Evolutionary conservation across 2,329 filamentous ascomycete species (phyloP).

Genomic region (Alternaria infectoria): DNA sequence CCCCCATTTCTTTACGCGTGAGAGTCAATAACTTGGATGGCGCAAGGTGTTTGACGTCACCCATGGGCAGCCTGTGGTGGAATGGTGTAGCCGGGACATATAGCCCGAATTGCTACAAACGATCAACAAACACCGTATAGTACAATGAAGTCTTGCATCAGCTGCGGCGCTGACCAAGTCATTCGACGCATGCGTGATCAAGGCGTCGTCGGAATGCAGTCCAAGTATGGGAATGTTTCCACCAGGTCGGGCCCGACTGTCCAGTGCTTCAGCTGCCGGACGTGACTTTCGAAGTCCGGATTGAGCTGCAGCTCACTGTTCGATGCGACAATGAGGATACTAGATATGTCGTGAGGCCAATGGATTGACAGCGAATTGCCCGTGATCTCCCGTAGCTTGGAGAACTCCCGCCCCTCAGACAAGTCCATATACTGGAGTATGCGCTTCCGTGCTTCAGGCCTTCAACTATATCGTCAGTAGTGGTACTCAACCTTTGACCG

Average conservation of each 20-base stretch:
- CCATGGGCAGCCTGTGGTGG: not conserved
- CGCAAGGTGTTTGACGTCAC: not conserved
- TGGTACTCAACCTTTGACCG: not conserved
- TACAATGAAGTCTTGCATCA: not conserved
- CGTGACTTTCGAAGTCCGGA: not conserved
- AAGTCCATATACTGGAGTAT: not conserved
- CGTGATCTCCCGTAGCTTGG: not conserved
- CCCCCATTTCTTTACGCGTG: not conserved
- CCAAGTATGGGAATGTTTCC: not conserved
- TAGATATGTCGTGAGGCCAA: conserved; percentile 7
- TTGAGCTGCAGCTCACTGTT: not conserved
- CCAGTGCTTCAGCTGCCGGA: not conserved
- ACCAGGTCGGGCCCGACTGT: not conserved
- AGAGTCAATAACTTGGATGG: not conserved
- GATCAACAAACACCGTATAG: not conserved
- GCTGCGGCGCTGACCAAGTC: not conserved
- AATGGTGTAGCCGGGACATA: not conserved
- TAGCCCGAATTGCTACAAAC: not conserved
- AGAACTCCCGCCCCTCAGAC: conserved; percentile 9
- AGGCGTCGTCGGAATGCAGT: not conserved
- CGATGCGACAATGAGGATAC: not conserved
- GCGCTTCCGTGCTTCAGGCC: not conserved
- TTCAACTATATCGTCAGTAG: not conserved
- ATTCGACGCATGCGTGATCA: not conserved
- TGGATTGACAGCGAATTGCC: conserved; percentile 7